phyloP scores from a whole-genome alignment of 2,329 filamentous ascomycete species.

The Thelonectria discophora region DNA sequence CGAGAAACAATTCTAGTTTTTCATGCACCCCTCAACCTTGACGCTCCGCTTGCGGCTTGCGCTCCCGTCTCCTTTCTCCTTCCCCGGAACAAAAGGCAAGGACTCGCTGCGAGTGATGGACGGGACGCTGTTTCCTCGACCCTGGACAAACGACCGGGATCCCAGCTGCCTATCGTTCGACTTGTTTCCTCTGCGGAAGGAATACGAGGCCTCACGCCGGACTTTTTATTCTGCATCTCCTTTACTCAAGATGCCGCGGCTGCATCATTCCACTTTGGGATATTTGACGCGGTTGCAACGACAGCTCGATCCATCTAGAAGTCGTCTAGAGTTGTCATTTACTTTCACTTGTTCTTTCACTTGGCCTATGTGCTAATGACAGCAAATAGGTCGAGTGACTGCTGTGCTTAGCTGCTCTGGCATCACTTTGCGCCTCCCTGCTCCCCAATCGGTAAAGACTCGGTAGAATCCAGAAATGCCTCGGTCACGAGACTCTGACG shows the following conservation, averaged over 20 bases:
- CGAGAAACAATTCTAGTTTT: background rate
- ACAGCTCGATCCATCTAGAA: background rate
- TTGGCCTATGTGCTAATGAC: no score
- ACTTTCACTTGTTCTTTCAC: no score
- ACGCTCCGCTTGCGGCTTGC: background rate
- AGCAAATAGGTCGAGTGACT: background rate
- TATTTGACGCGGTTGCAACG: background rate
- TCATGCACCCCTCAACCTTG: conserved; percentile 1
- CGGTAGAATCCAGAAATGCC: conserved; percentile 39
- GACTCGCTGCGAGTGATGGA: background rate
- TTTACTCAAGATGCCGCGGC: conserved; percentile 5
- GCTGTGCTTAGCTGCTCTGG: conserved; percentile 4
- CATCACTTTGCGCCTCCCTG: background rate
- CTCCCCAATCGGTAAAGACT: conserved; percentile 39
- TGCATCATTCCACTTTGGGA: conserved; percentile 28
- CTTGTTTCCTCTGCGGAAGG: conserved; percentile 23
- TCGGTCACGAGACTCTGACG: conserved; percentile 41
- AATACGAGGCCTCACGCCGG: conserved; percentile 19
- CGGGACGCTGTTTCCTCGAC: background rate
- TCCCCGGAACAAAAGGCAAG: background rate
- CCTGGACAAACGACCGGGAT: conserved; percentile 13
- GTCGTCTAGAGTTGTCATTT: background rate
- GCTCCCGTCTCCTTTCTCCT: background rate
- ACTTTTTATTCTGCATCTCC: conserved; percentile 12
- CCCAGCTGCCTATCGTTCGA: conserved; percentile 16